These are phyloP conservation scores for Kwoniella sp. DNA, from an alignment of 768 basidiomycete species.

Conservation along the genomic window DNA sequence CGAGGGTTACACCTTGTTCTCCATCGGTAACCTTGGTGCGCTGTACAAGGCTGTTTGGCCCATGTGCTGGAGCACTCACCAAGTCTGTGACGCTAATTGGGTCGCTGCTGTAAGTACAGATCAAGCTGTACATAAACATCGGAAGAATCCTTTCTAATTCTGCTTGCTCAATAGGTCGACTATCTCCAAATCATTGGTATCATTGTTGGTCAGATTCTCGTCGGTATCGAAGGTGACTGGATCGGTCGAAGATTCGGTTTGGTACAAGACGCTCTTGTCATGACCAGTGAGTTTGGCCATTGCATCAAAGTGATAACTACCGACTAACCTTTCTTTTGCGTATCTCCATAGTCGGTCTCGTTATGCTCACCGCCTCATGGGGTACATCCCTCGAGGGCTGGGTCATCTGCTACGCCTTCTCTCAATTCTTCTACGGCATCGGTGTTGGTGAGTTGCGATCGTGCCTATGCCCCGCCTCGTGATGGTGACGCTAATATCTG, in stretches of 20 bases:
- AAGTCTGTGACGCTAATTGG: constrained; percentile 54
- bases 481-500: neutral
- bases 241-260: constrained; percentile 57
- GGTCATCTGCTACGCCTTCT: constrained; percentile 57
- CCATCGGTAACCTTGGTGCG: constrained; percentile 57
- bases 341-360: constrained; percentile 57
- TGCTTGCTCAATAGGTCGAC: constrained; percentile 8
- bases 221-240: constrained; percentile 58
- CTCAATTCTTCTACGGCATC: constrained; percentile 58
- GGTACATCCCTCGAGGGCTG: constrained; percentile 56
- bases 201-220: constrained; percentile 57
- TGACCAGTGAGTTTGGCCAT: constrained; percentile 46
- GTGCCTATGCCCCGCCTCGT: neutral
- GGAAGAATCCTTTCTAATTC: neutral
- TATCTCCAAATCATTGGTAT: constrained; percentile 58
- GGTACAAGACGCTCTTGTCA: constrained; percentile 58
- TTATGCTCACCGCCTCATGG: constrained; percentile 60
- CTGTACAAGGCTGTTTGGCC: constrained; percentile 57
- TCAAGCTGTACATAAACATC: neutral
- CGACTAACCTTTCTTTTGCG: neutral
- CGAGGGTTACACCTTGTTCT: constrained; percentile 58
- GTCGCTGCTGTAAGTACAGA: constrained; percentile 50
- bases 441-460: constrained; percentile 40
- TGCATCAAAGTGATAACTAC: neutral
- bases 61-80: constrained; percentile 50